Percentiles rank a stretch among this genome's conserved stretches.
These are phyloP conservation scores for Phlyctochytrium planicorne DNA, from an alignment of 192 early-diverging fungal genomes.

Conservation along the genomic window DNA sequence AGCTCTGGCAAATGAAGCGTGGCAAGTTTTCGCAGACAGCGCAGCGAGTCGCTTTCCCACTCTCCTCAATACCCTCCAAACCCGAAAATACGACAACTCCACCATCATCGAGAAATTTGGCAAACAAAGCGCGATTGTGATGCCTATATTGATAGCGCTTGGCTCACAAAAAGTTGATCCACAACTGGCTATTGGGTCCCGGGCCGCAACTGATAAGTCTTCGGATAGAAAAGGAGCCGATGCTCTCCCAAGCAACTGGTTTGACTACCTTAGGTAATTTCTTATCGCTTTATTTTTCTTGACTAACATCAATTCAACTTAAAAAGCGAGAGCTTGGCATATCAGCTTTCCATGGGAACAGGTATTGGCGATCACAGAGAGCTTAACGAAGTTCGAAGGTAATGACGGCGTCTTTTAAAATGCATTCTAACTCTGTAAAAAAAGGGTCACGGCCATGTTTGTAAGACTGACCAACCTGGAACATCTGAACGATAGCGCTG, in stretches of 20 bases:
- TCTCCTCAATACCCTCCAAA: not conserved
- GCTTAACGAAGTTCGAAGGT: not conserved
- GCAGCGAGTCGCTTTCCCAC: not conserved
- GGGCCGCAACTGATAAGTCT: no score
- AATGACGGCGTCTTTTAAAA: no score
- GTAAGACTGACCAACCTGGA: not conserved
- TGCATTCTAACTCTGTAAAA: not conserved
- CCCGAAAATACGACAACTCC: not conserved
- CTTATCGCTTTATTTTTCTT: no score
- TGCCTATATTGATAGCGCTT: no score
- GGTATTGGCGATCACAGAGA: not conserved
- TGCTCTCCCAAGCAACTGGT: no score
- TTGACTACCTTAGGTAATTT: not conserved
- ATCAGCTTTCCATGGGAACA: not conserved
- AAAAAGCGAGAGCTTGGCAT: not conserved
- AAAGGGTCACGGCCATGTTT: not conserved
- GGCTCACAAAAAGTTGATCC: no score
- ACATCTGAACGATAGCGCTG: not conserved
- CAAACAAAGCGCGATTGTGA: not conserved
- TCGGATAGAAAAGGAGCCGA: no score
- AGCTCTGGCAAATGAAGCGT: not conserved
- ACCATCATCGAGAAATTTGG: not conserved
- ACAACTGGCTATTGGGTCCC: no score
- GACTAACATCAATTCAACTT: no score
- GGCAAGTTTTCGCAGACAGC: not conserved